phyloP scores from a whole-genome alignment of 1,284 basidiomycete genomes.

The Wallemia mellicola region DNA sequence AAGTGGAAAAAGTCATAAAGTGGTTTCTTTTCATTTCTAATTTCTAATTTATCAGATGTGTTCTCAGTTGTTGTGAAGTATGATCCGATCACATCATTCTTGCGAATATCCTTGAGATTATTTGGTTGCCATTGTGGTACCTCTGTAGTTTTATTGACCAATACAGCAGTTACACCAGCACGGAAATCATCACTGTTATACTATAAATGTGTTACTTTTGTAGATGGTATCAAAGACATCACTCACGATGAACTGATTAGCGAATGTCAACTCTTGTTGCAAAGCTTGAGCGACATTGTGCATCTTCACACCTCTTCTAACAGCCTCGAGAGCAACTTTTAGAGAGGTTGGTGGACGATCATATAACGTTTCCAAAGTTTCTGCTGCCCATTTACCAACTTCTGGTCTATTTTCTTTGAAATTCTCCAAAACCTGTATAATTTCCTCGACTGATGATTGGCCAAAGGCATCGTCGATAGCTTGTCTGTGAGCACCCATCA shows the following conservation, averaged over 20 bases:
- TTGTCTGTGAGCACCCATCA: conserved; percentile 31
- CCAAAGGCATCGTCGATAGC: conserved; percentile 54
- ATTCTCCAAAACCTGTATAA: conserved; percentile 28
- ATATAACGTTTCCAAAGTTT: conserved; percentile 31
- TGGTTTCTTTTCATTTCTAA: conserved; percentile 9
- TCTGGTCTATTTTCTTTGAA: conserved; percentile 20
- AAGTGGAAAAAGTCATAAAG: conserved; percentile 16
- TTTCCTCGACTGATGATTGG: conserved; percentile 34
- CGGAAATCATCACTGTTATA: conserved; percentile 43
- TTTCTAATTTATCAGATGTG: conserved; percentile 22
- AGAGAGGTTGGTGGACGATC: conserved; percentile 64
- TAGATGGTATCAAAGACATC: neutral
- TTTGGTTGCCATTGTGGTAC: conserved; percentile 36
- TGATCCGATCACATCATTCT: conserved; percentile 22
- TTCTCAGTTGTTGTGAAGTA: conserved; percentile 29
- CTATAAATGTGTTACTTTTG: conserved; percentile 14
- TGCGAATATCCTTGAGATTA: conserved; percentile 26
- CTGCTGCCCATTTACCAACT: conserved; percentile 38
- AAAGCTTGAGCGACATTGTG: conserved; percentile 31
- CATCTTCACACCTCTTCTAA: conserved; percentile 34
- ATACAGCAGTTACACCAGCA: conserved; percentile 41
- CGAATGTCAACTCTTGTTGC: conserved; percentile 32
- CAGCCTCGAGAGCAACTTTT: conserved; percentile 48
- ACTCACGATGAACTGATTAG: conserved; percentile 4
- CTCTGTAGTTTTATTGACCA: conserved; percentile 29